Evolutionary conservation across 225 moss, liverwort and hornwort genomes (phyloP).

Genomic region (Marchantia polymorpha): DNA sequence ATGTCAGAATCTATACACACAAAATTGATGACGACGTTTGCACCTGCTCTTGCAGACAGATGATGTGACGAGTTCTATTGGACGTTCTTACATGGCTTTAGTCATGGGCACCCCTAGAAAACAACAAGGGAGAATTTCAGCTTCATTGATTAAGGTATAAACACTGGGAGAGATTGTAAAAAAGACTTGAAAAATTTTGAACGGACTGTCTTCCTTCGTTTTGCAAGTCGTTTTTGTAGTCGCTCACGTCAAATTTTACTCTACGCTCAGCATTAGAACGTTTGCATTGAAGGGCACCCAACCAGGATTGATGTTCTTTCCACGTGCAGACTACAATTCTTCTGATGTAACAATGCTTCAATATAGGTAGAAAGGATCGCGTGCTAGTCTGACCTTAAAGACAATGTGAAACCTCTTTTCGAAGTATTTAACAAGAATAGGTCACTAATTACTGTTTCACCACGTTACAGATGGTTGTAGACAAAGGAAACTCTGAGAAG

Average conservation of each 20-base stretch:
- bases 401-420: too few relatives aligned
- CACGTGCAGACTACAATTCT: too few relatives aligned
- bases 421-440: background rate
- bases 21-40: background rate
- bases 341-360: too few relatives aligned
- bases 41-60: conserved; percentile 20
- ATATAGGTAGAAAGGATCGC: too few relatives aligned
- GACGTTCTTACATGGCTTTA: conserved; percentile 78
- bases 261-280: too few relatives aligned
- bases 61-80: conserved; percentile 29
- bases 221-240: background rate
- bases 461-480: conserved; percentile 58
- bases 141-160: conserved; percentile 73
- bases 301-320: too few relatives aligned
- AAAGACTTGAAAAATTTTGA: too few relatives aligned
- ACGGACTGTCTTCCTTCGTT: background rate
- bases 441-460: background rate
- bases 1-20: background rate
- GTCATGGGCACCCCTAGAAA: conserved; percentile 75
- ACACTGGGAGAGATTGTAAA: background rate
- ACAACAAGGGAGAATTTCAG: conserved; percentile 67
- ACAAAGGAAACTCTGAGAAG: conserved; percentile 69
- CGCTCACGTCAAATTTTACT: too few relatives aligned
- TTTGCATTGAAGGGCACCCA: too few relatives aligned
- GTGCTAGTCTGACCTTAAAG: too few relatives aligned